Conservation (phyloP, 345 rosid species). For the Erodium maritimum region DNA sequence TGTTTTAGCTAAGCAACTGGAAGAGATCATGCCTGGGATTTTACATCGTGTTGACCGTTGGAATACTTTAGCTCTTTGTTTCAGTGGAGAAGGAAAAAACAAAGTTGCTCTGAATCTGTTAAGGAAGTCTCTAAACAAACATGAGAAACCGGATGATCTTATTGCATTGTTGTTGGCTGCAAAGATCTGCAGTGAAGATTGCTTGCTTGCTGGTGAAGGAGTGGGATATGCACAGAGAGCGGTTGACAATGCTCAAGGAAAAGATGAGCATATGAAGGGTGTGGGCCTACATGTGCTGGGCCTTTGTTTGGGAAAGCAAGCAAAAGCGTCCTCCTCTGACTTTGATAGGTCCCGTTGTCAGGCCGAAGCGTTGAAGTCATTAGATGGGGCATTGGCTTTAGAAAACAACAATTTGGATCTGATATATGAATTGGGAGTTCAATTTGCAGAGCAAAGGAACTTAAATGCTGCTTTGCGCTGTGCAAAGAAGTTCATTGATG, state of each 20-base stretch:
- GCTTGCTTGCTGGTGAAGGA: constrained; percentile 75
- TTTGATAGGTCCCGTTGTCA: constrained; percentile 70
- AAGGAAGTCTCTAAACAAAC: constrained; percentile 71
- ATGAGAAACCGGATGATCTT: constrained; percentile 64
- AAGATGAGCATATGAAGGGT: constrained; percentile 62
- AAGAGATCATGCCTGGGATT: constrained; percentile 75
- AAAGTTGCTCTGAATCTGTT: constrained; percentile 54
- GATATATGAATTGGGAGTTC: constrained; percentile 72
- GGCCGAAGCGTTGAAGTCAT: constrained; percentile 64
- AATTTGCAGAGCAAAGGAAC: constrained; percentile 77
- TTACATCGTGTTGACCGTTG: constrained; percentile 72
- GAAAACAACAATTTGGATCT: constrained; percentile 67
- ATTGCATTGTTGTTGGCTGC: constrained; percentile 65
- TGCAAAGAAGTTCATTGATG: constrained; percentile 65
- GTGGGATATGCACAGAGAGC: constrained; percentile 60
- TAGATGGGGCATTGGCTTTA: constrained; percentile 52
- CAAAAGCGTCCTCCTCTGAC: constrained; percentile 66
- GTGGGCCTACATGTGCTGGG: constrained; percentile 65
- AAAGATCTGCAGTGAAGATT: constrained; percentile 70
- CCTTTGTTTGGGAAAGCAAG: constrained; percentile 75
- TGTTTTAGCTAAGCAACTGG: constrained; percentile 63
- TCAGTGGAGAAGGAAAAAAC: constrained; percentile 46
- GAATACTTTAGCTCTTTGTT: constrained; percentile 79
- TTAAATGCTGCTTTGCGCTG: constrained; percentile 52
- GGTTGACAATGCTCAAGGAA: constrained; percentile 41